Conservation (phyloP, 2,329 filamentous ascomycete genomes). For the Trichophyton equinum region DNA sequence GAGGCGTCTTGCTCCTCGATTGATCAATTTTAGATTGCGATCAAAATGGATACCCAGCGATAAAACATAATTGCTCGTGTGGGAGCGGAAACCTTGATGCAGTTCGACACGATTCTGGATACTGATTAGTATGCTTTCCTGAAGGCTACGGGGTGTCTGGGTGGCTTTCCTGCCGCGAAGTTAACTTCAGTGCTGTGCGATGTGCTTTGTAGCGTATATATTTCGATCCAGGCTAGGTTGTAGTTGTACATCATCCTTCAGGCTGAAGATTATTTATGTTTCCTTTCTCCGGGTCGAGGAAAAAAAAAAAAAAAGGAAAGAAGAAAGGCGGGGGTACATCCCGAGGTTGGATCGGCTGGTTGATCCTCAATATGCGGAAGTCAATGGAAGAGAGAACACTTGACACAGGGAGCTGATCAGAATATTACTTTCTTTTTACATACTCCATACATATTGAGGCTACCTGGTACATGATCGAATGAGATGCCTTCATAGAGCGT, state of each 20-base stretch:
- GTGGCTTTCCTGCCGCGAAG: neutral
- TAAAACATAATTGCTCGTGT: neutral
- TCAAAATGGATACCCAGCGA: neutral
- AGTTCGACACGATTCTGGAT: neutral
- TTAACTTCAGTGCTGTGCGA: neutral
- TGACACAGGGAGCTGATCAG: neutral
- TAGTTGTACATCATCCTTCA: neutral
- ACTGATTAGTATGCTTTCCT: neutral
- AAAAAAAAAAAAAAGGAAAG: neutral
- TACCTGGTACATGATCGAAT: neutral
- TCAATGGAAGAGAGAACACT: neutral
- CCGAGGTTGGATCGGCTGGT: neutral
- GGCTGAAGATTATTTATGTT: neutral
- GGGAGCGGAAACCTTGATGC: neutral
- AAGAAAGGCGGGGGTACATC: neutral
- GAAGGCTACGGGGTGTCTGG: neutral
- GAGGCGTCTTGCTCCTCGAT: neutral
- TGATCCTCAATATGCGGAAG: neutral
- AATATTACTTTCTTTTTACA: neutral
- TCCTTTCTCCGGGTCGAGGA: neutral
- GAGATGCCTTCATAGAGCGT: neutral
- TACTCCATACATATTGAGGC: neutral
- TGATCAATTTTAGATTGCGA: neutral
- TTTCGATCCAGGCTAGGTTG: neutral
- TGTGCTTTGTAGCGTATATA: neutral